Conservation (phyloP, 1,284 basidiomycete genomes). For the Cryptococcus sp. region DNA sequence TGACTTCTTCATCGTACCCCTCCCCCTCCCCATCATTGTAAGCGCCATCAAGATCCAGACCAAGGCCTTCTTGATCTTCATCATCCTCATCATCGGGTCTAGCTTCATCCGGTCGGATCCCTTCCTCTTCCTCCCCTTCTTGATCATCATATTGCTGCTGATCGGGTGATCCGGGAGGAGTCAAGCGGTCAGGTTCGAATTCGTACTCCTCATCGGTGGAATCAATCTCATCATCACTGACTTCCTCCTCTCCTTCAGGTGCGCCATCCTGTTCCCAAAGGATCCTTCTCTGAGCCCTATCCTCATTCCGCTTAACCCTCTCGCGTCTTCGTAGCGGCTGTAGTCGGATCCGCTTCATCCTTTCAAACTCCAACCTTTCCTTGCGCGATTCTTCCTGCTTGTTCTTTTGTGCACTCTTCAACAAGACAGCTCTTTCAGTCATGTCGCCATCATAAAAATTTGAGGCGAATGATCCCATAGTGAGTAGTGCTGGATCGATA, state of each 20-base stretch:
- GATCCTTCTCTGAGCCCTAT: conserved; percentile 23
- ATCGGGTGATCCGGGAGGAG: conserved; percentile 30
- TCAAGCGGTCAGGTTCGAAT: conserved; percentile 33
- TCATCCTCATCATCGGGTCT: conserved; percentile 5
- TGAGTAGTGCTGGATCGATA: not conserved
- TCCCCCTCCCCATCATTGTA: conserved; percentile 12
- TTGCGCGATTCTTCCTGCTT: not conserved
- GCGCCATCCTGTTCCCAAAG: conserved; percentile 22
- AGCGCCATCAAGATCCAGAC: conserved; percentile 1
- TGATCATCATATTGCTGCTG: conserved; percentile 1
- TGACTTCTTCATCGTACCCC: conserved; percentile 11
- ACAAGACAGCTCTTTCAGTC: not conserved
- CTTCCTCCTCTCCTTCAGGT: conserved; percentile 3
- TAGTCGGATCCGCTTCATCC: not conserved
- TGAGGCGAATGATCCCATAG: not conserved
- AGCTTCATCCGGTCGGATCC: not conserved
- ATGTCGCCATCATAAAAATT: not conserved
- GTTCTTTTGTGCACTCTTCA: not conserved
- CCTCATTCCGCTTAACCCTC: conserved; percentile 17
- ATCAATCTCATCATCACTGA: conserved; percentile 23
- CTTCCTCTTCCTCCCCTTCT: conserved; percentile 1
- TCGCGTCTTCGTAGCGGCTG: not conserved
- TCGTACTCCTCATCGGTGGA: conserved; percentile 39
- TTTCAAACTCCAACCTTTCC: not conserved
- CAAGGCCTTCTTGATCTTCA: conserved; percentile 9